Percentiles rank a stretch among this genome's conserved stretches.
phyloP scores from a whole-genome alignment of 768 basidiomycete species.

The Rhodotorula taiwanensis region DNA sequence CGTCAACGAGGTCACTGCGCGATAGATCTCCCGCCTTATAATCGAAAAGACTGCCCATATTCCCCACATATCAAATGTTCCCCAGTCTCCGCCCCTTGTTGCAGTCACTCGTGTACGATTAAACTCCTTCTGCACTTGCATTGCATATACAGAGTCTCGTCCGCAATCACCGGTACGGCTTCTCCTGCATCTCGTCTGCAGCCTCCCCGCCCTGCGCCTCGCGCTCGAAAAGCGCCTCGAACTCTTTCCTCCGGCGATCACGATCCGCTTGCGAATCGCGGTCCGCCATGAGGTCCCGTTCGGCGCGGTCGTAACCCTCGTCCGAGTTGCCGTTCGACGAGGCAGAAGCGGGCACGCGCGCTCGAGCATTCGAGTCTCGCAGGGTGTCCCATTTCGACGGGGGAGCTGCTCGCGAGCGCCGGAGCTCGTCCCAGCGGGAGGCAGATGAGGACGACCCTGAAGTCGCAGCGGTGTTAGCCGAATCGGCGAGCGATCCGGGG shows the following conservation, averaged over 20 bases:
- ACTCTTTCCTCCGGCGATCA: conserved; percentile 22
- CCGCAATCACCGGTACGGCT: background rate
- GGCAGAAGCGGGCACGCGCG: background rate
- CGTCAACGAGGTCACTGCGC: background rate
- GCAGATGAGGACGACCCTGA: conserved; percentile 1
- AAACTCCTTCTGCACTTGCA: too few relatives aligned
- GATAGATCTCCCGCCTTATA: too few relatives aligned
- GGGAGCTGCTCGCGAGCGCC: conserved; percentile 10
- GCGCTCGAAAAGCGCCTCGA: conserved; percentile 21
- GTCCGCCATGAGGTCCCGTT: background rate
- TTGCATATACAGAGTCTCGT: too few relatives aligned
- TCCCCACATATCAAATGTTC: too few relatives aligned
- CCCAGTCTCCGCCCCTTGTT: too few relatives aligned
- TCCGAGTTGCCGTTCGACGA: background rate
- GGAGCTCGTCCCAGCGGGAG: conserved; percentile 25
- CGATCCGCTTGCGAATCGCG: conserved; percentile 10
- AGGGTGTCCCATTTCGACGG: conserved; percentile 21
- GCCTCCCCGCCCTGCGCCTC: conserved; percentile 24
- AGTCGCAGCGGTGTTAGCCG: background rate
- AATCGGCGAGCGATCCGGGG: conserved; percentile 14
- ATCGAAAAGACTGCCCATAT: too few relatives aligned
- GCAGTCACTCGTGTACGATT: too few relatives aligned
- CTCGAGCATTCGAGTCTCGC: conserved; percentile 1
- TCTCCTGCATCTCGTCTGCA: conserved; percentile 12
- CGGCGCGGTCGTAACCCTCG: background rate